These are phyloP conservation scores for Meira nashicola DNA, from an alignment of 1,284 basidiomycete genomes.

Conservation along the genomic window DNA sequence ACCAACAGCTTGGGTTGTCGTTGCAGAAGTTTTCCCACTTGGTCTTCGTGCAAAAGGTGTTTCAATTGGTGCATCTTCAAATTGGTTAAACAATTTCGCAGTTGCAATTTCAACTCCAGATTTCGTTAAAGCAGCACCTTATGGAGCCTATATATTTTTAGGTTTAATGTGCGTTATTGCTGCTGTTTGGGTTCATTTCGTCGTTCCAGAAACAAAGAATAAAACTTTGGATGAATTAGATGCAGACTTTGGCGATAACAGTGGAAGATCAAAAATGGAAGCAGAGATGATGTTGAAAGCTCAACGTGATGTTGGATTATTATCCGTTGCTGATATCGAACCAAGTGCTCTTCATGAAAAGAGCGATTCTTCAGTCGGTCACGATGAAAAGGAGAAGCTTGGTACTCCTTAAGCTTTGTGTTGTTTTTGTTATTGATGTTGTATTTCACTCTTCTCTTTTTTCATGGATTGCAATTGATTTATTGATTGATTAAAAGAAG, in stretches of 20 bases:
- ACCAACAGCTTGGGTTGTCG: slow-evolving; percentile 77
- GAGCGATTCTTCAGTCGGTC: too few species aligned
- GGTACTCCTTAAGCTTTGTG: too few species aligned
- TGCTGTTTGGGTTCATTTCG: slow-evolving; percentile 58
- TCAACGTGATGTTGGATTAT: slow-evolving; percentile 30
- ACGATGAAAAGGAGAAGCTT: too few species aligned
- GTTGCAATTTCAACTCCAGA: slow-evolving; percentile 34
- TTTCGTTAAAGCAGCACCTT: slow-evolving; percentile 30
- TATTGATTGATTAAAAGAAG: too few species aligned
- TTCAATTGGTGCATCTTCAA: slow-evolving; percentile 73
- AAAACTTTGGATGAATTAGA: slow-evolving; percentile 68
- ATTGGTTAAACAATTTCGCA: slow-evolving; percentile 75
- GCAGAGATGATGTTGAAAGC: slow-evolving; percentile 26
- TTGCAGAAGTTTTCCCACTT: slow-evolving; percentile 78
- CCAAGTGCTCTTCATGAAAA: slow-evolving; percentile 6
- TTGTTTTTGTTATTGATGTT: too few species aligned
- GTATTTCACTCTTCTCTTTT: too few species aligned
- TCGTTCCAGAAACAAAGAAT: slow-evolving; percentile 71
- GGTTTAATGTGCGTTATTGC: slow-evolving; percentile 63
- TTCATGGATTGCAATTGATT: too few species aligned
- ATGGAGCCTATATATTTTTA: slow-evolving; percentile 67
- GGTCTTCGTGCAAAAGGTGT: slow-evolving; percentile 79
- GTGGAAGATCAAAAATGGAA: slow-evolving; percentile 28
- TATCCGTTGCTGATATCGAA: slow-evolving; percentile 30
- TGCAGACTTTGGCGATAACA: slow-evolving; percentile 32